phyloP scores from a whole-genome alignment of 139 green algal genomes.

The Diplosphaera chodatii region DNA sequence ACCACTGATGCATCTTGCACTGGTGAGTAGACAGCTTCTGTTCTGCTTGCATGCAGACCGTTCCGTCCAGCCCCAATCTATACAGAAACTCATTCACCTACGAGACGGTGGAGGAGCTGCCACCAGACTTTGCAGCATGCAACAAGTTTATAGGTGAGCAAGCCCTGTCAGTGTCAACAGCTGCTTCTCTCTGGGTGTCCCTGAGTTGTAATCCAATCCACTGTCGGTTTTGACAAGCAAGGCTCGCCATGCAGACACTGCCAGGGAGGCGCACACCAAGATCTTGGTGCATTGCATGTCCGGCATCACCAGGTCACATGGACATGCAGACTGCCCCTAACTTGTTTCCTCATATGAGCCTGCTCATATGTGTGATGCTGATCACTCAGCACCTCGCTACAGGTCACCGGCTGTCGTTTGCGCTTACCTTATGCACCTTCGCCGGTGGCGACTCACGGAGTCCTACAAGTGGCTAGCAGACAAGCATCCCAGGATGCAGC shows the following conservation, averaged over 20 bases:
- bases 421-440: slow-evolving; percentile 76
- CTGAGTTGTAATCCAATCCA: too few relatives aligned
- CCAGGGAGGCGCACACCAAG: slow-evolving; percentile 18
- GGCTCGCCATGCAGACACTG: slow-evolving; percentile 12
- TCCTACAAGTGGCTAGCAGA: slow-evolving; percentile 79
- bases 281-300: slow-evolving; percentile 78
- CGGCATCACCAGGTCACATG: slow-evolving; percentile 43
- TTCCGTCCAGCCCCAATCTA: slow-evolving; percentile 71
- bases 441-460: slow-evolving; percentile 65
- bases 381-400: too few relatives aligned
- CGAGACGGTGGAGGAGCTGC: slow-evolving; percentile 48
- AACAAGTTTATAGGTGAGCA: neutral
- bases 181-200: too few relatives aligned
- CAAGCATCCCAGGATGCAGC: slow-evolving; percentile 37
- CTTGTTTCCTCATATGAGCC: too few relatives aligned
- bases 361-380: too few relatives aligned
- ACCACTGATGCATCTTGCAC: too few relatives aligned
- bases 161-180: neutral
- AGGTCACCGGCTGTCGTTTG: slow-evolving; percentile 50
- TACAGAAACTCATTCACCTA: slow-evolving; percentile 91
- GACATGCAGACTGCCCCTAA: too few relatives aligned
- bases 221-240: too few relatives aligned
- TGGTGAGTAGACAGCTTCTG: too few relatives aligned
- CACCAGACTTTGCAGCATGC: slow-evolving; percentile 38
- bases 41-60: slow-evolving; percentile 68